Evolutionary conservation across 1,284 basidiomycete genomes (phyloP).

Genomic region (Leccinum fallax): DNA sequence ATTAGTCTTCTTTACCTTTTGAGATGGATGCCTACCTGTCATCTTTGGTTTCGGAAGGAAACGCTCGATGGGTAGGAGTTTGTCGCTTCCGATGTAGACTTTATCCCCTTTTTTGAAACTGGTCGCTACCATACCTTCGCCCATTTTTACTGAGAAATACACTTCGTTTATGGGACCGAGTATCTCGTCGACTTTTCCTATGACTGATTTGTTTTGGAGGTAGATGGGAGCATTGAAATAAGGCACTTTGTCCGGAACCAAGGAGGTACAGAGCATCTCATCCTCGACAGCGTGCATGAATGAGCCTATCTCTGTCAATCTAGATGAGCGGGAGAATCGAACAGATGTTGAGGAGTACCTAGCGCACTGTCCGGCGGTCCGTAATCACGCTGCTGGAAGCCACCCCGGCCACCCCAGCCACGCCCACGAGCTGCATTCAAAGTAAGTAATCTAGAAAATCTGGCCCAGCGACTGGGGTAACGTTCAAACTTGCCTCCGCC

Average conservation of each 20-base stretch:
- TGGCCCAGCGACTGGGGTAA: not conserved
- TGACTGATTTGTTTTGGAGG: conserved; percentile 94
- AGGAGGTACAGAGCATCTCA: conserved; percentile 95
- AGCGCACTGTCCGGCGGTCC: conserved; percentile 87
- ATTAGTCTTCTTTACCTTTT: conserved; percentile 6
- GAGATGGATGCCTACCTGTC: conserved; percentile 48
- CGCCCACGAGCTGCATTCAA: conserved; percentile 43
- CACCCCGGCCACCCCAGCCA: conserved; percentile 49
- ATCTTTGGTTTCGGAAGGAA: conserved; percentile 98
- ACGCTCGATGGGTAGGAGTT: conserved; percentile 93
- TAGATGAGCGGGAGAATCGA: conserved; percentile 3
- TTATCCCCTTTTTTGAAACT: conserved; percentile 99
- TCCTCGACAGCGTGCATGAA: conserved; percentile 96
- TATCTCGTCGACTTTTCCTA: conserved; percentile 97
- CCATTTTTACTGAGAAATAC: conserved; percentile 98
- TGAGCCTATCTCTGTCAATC: conserved; percentile 73
- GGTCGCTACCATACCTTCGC: conserved; percentile 91
- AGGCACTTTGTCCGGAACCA: conserved; percentile 88
- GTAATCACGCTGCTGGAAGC: conserved; percentile 70
- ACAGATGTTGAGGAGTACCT: conserved; percentile 46
- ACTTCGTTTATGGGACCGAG: conserved; percentile 98
- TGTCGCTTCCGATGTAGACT: conserved; percentile 96
- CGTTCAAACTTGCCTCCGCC: conserved; percentile 39
- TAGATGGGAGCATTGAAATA: conserved; percentile 99
- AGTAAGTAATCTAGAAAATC: conserved; percentile 11